phyloP scores from a whole-genome alignment of 306 rosid species.

The Acmispon strigosus region DNA sequence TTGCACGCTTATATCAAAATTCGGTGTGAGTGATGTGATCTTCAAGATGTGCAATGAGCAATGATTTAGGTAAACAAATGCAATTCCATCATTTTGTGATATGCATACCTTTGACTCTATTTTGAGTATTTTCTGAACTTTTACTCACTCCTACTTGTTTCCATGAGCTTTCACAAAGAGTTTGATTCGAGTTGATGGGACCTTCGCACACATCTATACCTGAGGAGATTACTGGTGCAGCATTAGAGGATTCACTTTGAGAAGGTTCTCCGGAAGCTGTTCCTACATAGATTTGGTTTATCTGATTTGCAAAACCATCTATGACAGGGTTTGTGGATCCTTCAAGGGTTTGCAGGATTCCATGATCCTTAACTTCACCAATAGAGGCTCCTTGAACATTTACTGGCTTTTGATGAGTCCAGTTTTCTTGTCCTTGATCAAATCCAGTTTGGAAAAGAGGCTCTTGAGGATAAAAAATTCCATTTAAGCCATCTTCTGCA shows the following conservation, averaged over 20 bases:
- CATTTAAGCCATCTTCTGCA: constrained; percentile 40
- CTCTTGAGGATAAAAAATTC: constrained; percentile 35
- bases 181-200: constrained; percentile 79
- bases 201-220: constrained; percentile 86
- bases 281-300: constrained; percentile 42
- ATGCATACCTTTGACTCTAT: constrained; percentile 59
- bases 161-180: constrained; percentile 64
- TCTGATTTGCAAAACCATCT: constrained; percentile 58
- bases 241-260: constrained; percentile 93
- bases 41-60: background rate
- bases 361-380: constrained; percentile 39
- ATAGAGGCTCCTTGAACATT: constrained; percentile 42
- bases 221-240: constrained; percentile 77
- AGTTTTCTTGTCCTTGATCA: constrained; percentile 43
- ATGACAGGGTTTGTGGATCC: constrained; percentile 44
- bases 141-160: constrained; percentile 53
- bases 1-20: background rate
- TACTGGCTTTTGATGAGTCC: constrained; percentile 34
- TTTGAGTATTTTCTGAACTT: constrained; percentile 61
- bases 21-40: background rate
- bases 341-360: constrained; percentile 40
- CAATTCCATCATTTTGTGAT: background rate
- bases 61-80: constrained; percentile 1
- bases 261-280: constrained; percentile 73
- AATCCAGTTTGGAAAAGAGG: constrained; percentile 34